Evolutionary conservation across 2,329 filamentous ascomycete species (phyloP), one percentile per base, ranked within the genome.

Genomic region (Pseudogymnoascus pannorum): DNA sequence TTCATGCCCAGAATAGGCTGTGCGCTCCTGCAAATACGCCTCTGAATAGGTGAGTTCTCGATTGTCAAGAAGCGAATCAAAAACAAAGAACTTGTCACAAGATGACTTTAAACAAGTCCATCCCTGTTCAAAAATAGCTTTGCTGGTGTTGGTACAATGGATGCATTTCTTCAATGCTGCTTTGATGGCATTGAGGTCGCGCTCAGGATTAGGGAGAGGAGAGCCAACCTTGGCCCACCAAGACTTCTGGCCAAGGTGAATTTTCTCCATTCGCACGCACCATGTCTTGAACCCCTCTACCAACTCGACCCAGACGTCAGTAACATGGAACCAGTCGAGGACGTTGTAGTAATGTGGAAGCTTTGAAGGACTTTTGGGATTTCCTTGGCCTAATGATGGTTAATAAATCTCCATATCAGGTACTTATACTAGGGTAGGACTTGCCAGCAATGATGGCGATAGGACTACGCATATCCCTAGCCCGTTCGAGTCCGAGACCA

Each of bases 291-390:
- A 64, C 0, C 61, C 35, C 0, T 73, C 64, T 4, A 75, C 75
- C 63, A 77, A 79, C 66, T 92, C 88, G 9, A 74, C 76, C 88
- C 88, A 92, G 0, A 91, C 76, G 57, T 87, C 76, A 0, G 86
- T 88, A 11, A 89, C 76, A 57, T 85, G 82, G 70, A 89, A 92
- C 71, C 79, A 85, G n/a, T 78, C 87, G 42, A 92, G 76, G 0
- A 91, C 83, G 61, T 81, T 85, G 67, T 86, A 91, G 0, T 79
- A 74, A 62, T 86, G 77, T 0, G 81, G 80, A 6, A 86, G 74
- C 24, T 76, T 74, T 1, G 77, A 78, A 0, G 77, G 76, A 16
- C 80, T 75, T 20, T 77, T 70, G 3, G 71, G 69, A 64, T 85
- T 82, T 60, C 79, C 71, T 14, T 79, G 71, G 1, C 87, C 85